These are phyloP conservation scores for Gossypium sturtianum DNA, from an alignment of 345 rosid species.

Conservation along the genomic window DNA sequence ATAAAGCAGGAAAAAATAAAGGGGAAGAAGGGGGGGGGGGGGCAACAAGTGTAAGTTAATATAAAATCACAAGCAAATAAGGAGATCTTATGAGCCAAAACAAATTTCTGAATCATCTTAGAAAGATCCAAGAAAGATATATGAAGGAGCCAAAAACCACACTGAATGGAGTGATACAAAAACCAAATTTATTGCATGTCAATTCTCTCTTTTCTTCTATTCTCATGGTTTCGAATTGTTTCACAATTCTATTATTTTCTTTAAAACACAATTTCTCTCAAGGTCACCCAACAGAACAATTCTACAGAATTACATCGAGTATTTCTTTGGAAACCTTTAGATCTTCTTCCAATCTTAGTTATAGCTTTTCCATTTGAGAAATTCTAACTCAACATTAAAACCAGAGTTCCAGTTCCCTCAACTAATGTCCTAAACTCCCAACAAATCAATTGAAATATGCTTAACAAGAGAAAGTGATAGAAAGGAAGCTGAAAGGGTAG, in stretches of 20 bases:
- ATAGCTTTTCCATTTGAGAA: background rate
- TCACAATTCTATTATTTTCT: background rate
- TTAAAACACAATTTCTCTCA: background rate
- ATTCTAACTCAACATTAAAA: background rate
- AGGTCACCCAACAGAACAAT: background rate
- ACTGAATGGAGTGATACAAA: background rate
- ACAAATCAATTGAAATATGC: background rate
- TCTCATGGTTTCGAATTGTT: background rate
- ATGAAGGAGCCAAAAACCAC: background rate
- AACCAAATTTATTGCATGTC: background rate
- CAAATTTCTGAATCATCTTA: background rate
- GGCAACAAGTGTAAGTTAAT: background rate
- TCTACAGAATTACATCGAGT: background rate
- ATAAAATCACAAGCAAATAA: background rate
- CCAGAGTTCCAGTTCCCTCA: background rate
- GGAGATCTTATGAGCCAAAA: background rate
- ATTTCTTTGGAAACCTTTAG: background rate
- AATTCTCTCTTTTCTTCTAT: background rate
- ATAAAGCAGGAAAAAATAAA: background rate
- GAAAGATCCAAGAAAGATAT: background rate
- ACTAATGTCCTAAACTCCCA: background rate
- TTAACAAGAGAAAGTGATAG: background rate
- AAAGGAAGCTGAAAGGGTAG: background rate
- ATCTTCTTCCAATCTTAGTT: background rate
- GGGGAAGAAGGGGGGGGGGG: no score